A percentile compares a stretch with the other conserved stretches of the same genome.
Conservation (phyloP, 192 early-diverging fungal species). For the Linnemannia hyalina region DNA sequence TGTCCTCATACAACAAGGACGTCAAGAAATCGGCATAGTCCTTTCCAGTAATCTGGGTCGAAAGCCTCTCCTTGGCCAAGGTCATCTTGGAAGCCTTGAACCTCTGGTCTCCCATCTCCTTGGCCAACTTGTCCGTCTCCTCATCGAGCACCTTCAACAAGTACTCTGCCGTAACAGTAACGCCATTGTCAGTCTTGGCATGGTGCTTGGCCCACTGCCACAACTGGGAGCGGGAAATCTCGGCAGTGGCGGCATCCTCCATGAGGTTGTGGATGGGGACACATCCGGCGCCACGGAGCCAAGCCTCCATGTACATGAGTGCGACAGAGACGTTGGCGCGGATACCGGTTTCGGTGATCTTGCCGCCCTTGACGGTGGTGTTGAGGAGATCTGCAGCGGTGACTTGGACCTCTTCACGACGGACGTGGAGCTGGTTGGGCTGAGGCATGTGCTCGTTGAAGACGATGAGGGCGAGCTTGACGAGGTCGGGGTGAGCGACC, state of each 20-base stretch:
- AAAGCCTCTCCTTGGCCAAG: conserved; percentile 77
- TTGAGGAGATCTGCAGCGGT: conserved; percentile 87
- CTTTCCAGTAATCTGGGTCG: conserved; percentile 83
- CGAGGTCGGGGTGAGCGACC: conserved; percentile 98
- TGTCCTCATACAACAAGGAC: conserved; percentile 92
- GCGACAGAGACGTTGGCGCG: conserved; percentile 94
- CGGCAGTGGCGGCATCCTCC: conserved; percentile 99
- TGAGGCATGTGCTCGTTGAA: conserved; percentile 97
- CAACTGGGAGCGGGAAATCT: conserved; percentile 96
- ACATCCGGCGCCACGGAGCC: conserved; percentile 95
- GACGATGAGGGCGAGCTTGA: conserved; percentile 88
- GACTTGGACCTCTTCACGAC: conserved; percentile 92
- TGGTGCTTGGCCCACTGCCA: conserved; percentile 97
- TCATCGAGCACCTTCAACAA: conserved; percentile 87
- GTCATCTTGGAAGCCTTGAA: conserved; percentile 77
- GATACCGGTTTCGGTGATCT: conserved; percentile 92
- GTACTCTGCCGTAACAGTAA: conserved; percentile 82
- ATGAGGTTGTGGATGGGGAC: conserved; percentile 98
- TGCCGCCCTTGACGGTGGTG: conserved; percentile 74
- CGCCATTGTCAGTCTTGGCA: conserved; percentile 85
- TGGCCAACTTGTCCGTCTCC: conserved; percentile 81
- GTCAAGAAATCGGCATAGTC: conserved; percentile 96
- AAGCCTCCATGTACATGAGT: conserved; percentile 95
- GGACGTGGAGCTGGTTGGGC: conserved; percentile 95
- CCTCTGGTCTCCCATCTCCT: conserved; percentile 69